Conservation (phyloP, 164 flowering plant genomes). For the Kingdonia uniflora region DNA sequence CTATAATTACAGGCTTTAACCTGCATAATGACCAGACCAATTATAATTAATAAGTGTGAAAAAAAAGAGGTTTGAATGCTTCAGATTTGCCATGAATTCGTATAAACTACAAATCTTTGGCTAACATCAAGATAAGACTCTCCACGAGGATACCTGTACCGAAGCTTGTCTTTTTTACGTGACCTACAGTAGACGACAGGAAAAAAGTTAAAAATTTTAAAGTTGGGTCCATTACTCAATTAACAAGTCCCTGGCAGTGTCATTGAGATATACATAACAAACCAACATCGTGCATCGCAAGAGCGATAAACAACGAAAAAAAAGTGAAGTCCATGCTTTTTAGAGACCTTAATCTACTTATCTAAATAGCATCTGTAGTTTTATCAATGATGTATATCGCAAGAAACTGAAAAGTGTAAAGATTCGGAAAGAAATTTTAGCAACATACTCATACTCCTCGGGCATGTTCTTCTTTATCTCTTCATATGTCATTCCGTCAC, state of each 20-base stretch:
- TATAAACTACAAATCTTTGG: slow-evolving; percentile 56
- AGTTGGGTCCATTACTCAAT: too few species aligned
- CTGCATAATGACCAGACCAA: slow-evolving; percentile 27
- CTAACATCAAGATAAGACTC: slow-evolving; percentile 98
- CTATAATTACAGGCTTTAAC: slow-evolving; percentile 96
- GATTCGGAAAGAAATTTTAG: not conserved
- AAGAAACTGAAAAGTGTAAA: not conserved
- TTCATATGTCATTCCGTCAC: slow-evolving; percentile 99
- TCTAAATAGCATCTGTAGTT: too few species aligned
- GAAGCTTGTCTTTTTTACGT: slow-evolving; percentile 88
- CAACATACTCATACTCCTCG: slow-evolving; percentile 87
- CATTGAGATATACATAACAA: too few species aligned
- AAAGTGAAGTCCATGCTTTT: too few species aligned
- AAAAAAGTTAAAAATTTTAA: too few species aligned
- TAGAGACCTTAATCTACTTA: too few species aligned
- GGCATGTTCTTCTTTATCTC: slow-evolving; percentile 98
- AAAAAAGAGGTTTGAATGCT: too few species aligned
- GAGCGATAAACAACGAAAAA: too few species aligned
- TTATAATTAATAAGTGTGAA: not conserved
- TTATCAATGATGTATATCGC: not conserved
- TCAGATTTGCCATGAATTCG: too few species aligned
- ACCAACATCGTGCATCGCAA: too few species aligned
- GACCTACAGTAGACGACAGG: too few species aligned
- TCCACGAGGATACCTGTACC: slow-evolving; percentile 98
- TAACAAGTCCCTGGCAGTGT: too few species aligned